A percentile compares a stretch with the other conserved stretches of the same genome.
These are phyloP conservation scores for Micractinium conductrix DNA, from an alignment of 139 green algal genomes.

Conservation along the genomic window DNA sequence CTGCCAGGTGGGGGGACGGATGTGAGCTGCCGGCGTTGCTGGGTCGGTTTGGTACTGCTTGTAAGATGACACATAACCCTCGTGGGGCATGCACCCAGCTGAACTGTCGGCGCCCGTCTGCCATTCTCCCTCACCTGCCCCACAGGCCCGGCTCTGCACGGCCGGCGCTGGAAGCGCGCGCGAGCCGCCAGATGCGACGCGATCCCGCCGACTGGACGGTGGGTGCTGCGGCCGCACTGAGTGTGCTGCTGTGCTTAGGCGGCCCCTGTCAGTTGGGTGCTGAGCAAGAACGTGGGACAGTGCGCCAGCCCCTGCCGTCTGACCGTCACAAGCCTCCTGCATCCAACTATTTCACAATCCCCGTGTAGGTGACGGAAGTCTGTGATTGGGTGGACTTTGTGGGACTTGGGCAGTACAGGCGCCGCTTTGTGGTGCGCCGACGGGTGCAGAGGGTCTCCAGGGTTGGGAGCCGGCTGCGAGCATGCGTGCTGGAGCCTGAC, in stretches of 20 bases:
- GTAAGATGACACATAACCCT: background rate
- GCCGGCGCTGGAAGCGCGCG: background rate
- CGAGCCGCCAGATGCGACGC: background rate
- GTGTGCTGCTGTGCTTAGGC: background rate
- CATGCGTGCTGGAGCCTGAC: too few relatives aligned
- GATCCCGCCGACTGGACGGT: constrained; percentile 25
- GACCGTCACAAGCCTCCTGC: background rate
- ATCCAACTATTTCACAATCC: too few relatives aligned
- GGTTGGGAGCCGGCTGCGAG: too few relatives aligned
- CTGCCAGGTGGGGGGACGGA: background rate
- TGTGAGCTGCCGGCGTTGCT: background rate
- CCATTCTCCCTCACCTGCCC: background rate
- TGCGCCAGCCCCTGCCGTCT: background rate
- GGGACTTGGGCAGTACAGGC: constrained; percentile 75
- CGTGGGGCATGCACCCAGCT: background rate
- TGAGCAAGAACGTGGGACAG: background rate
- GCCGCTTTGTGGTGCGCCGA: constrained; percentile 73
- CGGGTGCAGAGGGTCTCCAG: too few relatives aligned
- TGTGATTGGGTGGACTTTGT: constrained; percentile 72
- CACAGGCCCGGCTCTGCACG: background rate
- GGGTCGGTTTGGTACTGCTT: too few relatives aligned
- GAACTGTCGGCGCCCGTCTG: background rate
- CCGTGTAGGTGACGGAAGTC: constrained; percentile 56
- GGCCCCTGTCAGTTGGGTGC: background rate
- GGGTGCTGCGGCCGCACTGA: background rate